phyloP scores from a whole-genome alignment of 225 moss, liverwort and hornwort species.

The Ulota crispa region DNA sequence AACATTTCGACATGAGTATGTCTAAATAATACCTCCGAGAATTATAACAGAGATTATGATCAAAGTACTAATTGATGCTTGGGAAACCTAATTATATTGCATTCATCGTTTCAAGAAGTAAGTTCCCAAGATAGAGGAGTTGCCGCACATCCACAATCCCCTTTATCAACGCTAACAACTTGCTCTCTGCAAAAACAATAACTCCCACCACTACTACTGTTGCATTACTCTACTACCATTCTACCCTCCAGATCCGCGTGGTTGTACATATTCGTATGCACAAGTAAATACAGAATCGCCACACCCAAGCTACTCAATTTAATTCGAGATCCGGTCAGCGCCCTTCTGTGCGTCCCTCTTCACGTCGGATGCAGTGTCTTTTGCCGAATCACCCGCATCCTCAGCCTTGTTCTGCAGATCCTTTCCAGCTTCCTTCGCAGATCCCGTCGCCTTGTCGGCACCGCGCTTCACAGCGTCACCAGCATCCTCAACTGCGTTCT shows the following conservation, averaged over 20 bases:
- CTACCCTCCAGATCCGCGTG: background rate
- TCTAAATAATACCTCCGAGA: no score
- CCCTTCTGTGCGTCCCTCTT: conserved; percentile 24
- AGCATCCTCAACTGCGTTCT: background rate
- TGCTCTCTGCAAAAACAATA: no score
- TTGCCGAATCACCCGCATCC: conserved; percentile 5
- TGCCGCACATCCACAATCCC: no score
- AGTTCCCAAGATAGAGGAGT: no score
- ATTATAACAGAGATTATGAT: no score
- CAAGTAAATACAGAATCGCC: background rate
- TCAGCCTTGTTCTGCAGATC: conserved; percentile 25
- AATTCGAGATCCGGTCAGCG: conserved; percentile 12
- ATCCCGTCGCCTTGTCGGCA: conserved; percentile 8
- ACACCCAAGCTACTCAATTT: background rate
- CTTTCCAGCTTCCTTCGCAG: conserved; percentile 20
- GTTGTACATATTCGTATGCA: background rate
- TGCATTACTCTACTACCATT: no score
- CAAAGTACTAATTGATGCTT: no score
- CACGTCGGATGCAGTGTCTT: conserved; percentile 19
- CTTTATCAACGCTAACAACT: no score
- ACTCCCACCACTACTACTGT: no score
- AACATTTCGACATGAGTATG: no score
- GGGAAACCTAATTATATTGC: no score
- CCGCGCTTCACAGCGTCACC: conserved; percentile 20
- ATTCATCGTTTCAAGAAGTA: no score